Evolutionary conservation across 1,139 yeast genomes (phyloP).

Genomic region (Scheffersomyces lignicola): DNA sequence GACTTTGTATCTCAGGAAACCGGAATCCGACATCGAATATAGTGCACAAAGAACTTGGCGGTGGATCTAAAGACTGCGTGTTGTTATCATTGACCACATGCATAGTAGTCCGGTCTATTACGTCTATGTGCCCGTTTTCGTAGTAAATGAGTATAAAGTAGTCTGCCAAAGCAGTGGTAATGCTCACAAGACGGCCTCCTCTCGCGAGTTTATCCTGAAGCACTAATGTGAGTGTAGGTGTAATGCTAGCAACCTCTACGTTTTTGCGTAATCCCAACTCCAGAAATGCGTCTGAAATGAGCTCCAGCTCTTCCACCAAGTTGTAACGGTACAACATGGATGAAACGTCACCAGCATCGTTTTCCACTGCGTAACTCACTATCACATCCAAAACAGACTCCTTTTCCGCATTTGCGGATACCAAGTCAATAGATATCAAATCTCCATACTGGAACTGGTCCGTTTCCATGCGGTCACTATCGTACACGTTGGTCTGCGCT

Average conservation of each 20-base stretch:
- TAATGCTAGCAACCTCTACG: slow-evolving; percentile 7
- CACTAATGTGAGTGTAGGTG: slow-evolving; percentile 19
- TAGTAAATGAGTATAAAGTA: slow-evolving; percentile 26
- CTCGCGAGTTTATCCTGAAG: slow-evolving; percentile 21
- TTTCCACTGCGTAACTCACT: slow-evolving; percentile 30
- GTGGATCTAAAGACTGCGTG: slow-evolving; percentile 6
- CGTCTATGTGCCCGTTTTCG: slow-evolving; percentile 43
- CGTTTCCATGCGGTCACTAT: slow-evolving; percentile 12
- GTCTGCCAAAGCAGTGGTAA: slow-evolving; percentile 25
- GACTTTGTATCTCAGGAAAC: slow-evolving; percentile 30
- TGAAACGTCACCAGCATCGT: slow-evolving; percentile 14
- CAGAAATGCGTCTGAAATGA: slow-evolving; percentile 30
- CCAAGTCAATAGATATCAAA: slow-evolving; percentile 33
- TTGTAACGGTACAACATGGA: slow-evolving; percentile 41
- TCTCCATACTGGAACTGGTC: slow-evolving; percentile 16
- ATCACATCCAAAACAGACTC: slow-evolving; percentile 38
- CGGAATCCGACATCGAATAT: slow-evolving; percentile 61
- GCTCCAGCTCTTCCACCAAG: slow-evolving; percentile 25
- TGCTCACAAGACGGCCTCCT: slow-evolving; percentile 20
- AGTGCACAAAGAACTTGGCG: slow-evolving; percentile 39
- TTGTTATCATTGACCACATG: slow-evolving; percentile 17
- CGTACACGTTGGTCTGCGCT: slow-evolving; percentile 17
- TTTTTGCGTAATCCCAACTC: slow-evolving; percentile 34
- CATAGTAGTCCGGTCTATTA: slow-evolving; percentile 39
- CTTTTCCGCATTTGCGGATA: slow-evolving; percentile 43